Percentiles rank a stretch among this genome's conserved stretches.
Evolutionary conservation across 2,329 filamentous ascomycete genomes (phyloP).

Genomic region (Berkeleyomyces rouxiae): DNA sequence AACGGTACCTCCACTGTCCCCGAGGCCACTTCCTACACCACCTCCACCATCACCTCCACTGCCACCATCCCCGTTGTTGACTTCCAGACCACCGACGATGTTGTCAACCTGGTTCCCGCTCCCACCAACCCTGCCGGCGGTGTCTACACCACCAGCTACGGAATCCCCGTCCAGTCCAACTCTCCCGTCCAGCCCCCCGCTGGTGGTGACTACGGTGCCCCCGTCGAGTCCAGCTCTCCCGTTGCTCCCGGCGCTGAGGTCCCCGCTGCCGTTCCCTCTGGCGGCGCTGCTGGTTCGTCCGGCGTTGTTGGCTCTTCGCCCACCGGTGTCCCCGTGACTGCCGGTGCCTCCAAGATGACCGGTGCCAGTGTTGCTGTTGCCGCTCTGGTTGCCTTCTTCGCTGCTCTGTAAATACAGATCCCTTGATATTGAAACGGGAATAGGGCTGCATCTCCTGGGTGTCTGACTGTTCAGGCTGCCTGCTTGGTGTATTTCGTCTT

Average conservation of each 20-base stretch:
- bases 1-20: constrained; percentile 28
- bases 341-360: constrained; percentile 11
- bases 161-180: constrained; percentile 4
- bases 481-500: not conserved
- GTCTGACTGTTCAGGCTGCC: not conserved
- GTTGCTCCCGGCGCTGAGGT: constrained; percentile 13
- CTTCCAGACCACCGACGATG: constrained; percentile 24
- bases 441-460: not conserved
- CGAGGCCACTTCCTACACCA: constrained; percentile 28
- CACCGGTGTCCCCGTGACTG: constrained; percentile 11
- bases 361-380: constrained; percentile 3
- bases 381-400: constrained; percentile 6
- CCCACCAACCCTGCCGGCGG: constrained; percentile 14
- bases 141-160: not conserved
- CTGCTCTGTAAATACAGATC: constrained; percentile 10
- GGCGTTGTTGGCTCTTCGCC: constrained; percentile 1
- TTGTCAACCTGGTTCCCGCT: constrained; percentile 13
- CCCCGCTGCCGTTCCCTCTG: constrained; percentile 8
- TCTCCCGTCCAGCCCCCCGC: not conserved
- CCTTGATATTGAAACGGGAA: not conserved
- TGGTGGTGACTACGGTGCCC: not conserved
- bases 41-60: constrained; percentile 34
- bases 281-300: constrained; percentile 11
- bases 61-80: constrained; percentile 37
- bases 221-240: constrained; percentile 16